Conservation (phyloP, 1,284 basidiomycete species). For the Leccinum pseudoinsigne region DNA sequence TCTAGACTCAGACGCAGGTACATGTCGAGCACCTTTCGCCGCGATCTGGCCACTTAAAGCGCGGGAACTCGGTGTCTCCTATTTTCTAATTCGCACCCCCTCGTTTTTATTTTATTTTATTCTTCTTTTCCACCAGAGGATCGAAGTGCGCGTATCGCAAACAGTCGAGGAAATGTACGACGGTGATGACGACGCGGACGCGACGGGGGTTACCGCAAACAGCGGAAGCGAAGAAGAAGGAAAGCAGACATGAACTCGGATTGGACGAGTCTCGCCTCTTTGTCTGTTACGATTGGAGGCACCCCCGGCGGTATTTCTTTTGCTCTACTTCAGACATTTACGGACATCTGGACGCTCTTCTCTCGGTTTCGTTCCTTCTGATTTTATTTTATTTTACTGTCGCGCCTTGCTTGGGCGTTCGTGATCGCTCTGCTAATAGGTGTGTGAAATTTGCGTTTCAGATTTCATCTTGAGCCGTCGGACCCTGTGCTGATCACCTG, state of each 20-base stretch:
- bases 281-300: neutral
- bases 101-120: neutral
- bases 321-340: neutral
- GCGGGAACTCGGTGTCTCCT: slow-evolving; percentile 12
- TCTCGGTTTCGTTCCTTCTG: neutral
- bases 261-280: neutral
- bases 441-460: slow-evolving; percentile 2
- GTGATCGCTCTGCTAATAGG: slow-evolving; percentile 42
- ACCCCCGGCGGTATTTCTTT: neutral
- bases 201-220: neutral
- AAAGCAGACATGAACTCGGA: neutral
- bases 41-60: slow-evolving; percentile 3
- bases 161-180: neutral
- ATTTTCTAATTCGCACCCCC: neutral
- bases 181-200: neutral
- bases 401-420: slow-evolving; percentile 32
- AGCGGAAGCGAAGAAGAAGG: neutral
- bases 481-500: neutral
- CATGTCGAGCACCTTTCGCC: neutral
- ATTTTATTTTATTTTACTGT: neutral
- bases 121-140: neutral
- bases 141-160: neutral
- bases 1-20: neutral
- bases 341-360: neutral
- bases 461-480: neutral